Evolutionary conservation across 352 stramenopile species (phyloP).

Genomic region (Globisporangium irregulare): DNA sequence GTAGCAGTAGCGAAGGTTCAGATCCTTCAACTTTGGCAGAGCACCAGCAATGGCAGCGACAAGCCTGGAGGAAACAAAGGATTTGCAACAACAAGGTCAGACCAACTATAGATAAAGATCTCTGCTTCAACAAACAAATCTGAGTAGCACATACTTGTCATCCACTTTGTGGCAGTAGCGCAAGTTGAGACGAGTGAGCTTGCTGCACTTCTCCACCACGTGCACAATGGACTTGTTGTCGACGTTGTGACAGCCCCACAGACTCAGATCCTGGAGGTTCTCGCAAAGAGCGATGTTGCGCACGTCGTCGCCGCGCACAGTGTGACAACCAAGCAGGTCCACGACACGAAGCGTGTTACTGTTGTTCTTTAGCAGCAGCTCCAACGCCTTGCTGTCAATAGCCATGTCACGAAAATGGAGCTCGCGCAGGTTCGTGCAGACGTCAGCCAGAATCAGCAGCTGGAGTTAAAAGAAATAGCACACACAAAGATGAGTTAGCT

Average conservation of each 20-base stretch:
- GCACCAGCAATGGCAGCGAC: conserved; percentile 48
- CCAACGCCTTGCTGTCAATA: conserved; percentile 50
- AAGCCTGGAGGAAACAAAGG: conserved; percentile 18
- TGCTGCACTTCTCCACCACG: conserved; percentile 42
- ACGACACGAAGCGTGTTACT: conserved; percentile 49
- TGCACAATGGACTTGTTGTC: conserved; percentile 63
- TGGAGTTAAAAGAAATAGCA: background rate
- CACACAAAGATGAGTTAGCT: background rate
- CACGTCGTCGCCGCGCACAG: conserved; percentile 50
- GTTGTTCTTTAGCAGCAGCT: conserved; percentile 47
- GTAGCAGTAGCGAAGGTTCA: conserved; percentile 87
- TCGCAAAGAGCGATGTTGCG: conserved; percentile 37
- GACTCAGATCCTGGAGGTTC: conserved; percentile 53
- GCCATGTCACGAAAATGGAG: conserved; percentile 72
- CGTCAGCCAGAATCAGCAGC: conserved; percentile 33
- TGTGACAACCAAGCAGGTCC: conserved; percentile 78
- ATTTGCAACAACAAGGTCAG: background rate
- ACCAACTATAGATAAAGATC: background rate
- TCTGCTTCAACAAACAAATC: background rate
- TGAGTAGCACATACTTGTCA: conserved; percentile 32
- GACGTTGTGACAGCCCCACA: conserved; percentile 80
- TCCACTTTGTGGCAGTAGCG: conserved; percentile 86
- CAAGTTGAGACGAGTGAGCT: conserved; percentile 61
- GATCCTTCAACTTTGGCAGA: conserved; percentile 48
- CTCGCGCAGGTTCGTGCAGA: conserved; percentile 52